Evolutionary conservation across 805 yeast species (phyloP).

Genomic region (Zygoascus biomembranicola): DNA sequence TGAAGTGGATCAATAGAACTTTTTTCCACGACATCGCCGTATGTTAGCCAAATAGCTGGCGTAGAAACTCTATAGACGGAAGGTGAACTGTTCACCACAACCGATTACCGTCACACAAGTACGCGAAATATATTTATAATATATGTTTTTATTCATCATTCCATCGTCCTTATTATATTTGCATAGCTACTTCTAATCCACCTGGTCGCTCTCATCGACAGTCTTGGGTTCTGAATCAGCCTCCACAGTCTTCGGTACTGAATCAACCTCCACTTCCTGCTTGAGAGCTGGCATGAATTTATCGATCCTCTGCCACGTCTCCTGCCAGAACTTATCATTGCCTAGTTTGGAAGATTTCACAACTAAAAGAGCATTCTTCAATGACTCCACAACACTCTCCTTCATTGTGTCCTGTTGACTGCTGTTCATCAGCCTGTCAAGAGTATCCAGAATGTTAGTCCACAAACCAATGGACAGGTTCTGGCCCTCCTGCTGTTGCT

Average conservation of each 20-base stretch:
- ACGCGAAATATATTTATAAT: no score
- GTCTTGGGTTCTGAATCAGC: no score
- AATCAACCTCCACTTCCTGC: slow-evolving; percentile 10
- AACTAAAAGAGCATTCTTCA: slow-evolving; percentile 35
- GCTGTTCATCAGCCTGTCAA: slow-evolving; percentile 33
- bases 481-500: slow-evolving; percentile 18
- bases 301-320: slow-evolving; percentile 30
- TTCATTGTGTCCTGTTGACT: slow-evolving; percentile 31
- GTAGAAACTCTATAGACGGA: no score
- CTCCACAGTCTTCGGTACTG: not conserved
- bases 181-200: no score
- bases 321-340: slow-evolving; percentile 29
- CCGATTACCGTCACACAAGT: no score
- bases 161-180: no score
- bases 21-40: no score
- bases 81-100: no score
- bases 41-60: no score
- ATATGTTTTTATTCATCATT: no score
- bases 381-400: slow-evolving; percentile 34
- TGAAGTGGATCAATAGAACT: no score
- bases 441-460: slow-evolving; percentile 29
- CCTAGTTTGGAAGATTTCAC: slow-evolving; percentile 27
- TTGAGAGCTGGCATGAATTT: slow-evolving; percentile 31
- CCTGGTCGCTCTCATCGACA: no score
- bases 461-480: slow-evolving; percentile 26